Conservation (phyloP, 768 basidiomycete genomes). For the Aureoboletus auriporus region DNA sequence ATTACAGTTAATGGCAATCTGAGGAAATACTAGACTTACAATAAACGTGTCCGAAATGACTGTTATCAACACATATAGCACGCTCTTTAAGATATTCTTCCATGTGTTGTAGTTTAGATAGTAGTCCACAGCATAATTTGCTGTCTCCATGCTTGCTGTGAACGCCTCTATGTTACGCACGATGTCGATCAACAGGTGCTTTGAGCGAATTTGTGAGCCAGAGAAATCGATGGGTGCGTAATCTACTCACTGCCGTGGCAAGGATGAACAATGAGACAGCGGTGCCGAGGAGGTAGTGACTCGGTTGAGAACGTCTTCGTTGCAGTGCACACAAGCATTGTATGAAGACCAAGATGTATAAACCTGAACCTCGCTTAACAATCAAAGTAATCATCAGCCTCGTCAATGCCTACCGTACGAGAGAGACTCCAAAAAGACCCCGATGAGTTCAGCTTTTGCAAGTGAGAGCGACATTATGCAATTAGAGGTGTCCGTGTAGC, state of each 20-base stretch:
- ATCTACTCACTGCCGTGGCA: neutral
- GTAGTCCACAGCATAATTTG: neutral
- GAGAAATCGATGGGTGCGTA: no score
- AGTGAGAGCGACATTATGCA: neutral
- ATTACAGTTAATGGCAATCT: neutral
- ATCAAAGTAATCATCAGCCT: neutral
- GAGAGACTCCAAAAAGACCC: slow-evolving; percentile 2
- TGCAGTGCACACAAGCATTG: neutral
- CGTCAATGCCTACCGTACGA: neutral
- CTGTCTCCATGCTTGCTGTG: neutral
- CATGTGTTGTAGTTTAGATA: neutral
- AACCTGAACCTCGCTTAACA: neutral
- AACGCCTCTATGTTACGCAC: slow-evolving; percentile 2
- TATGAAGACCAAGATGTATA: neutral
- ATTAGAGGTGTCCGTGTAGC: neutral
- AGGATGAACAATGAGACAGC: neutral
- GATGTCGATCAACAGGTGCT: slow-evolving; percentile 1
- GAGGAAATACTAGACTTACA: neutral
- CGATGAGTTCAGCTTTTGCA: neutral
- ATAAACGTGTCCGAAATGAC: slow-evolving; percentile 1
- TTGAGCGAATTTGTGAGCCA: neutral
- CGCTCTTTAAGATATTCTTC: neutral
- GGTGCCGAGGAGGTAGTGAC: neutral
- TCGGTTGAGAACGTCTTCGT: neutral
- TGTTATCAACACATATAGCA: neutral